Percentiles rank a stretch among this genome's conserved stretches.
Evolutionary conservation across 352 stramenopile genomes (phyloP).

Genomic region (Phytophthora brassicae): DNA sequence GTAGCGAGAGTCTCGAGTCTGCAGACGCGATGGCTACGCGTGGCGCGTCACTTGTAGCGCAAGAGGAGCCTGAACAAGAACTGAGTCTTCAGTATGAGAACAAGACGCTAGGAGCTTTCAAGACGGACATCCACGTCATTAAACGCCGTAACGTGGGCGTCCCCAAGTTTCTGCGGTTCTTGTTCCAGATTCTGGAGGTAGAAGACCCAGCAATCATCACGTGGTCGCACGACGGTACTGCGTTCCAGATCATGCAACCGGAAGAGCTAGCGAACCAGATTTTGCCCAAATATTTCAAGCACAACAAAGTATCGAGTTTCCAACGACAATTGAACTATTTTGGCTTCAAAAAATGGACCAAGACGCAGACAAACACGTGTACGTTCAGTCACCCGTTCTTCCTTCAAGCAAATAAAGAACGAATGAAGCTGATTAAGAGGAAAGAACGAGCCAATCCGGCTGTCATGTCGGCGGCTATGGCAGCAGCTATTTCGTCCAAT

Average conservation of each 20-base stretch:
- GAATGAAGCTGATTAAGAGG: conserved; percentile 76
- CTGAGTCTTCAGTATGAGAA: conserved; percentile 14
- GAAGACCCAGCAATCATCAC: conserved; percentile 59
- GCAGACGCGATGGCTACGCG: conserved; percentile 21
- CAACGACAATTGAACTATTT: conserved; percentile 82
- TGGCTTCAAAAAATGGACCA: conserved; percentile 84
- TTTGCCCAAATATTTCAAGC: conserved; percentile 76
- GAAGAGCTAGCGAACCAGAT: conserved; percentile 58
- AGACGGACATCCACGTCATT: conserved; percentile 34
- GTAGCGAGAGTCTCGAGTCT: neutral
- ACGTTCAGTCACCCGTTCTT: conserved; percentile 79
- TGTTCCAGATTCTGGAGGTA: conserved; percentile 72
- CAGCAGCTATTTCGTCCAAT: conserved; percentile 16
- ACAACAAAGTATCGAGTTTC: conserved; percentile 83
- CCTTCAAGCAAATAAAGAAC: conserved; percentile 53
- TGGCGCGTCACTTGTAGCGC: conserved; percentile 22
- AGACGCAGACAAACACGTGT: conserved; percentile 75
- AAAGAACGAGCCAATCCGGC: conserved; percentile 48
- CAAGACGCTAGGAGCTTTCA: neutral
- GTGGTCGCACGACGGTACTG: conserved; percentile 69
- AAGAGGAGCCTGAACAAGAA: conserved; percentile 30
- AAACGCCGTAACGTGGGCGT: conserved; percentile 64
- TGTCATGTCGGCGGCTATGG: conserved; percentile 17
- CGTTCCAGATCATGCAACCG: conserved; percentile 71
- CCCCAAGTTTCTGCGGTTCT: conserved; percentile 68